A percentile compares a stretch with the other conserved stretches of the same genome.
phyloP scores from a whole-genome alignment of 768 basidiomycete species.

The Kockovaella imperatae region DNA sequence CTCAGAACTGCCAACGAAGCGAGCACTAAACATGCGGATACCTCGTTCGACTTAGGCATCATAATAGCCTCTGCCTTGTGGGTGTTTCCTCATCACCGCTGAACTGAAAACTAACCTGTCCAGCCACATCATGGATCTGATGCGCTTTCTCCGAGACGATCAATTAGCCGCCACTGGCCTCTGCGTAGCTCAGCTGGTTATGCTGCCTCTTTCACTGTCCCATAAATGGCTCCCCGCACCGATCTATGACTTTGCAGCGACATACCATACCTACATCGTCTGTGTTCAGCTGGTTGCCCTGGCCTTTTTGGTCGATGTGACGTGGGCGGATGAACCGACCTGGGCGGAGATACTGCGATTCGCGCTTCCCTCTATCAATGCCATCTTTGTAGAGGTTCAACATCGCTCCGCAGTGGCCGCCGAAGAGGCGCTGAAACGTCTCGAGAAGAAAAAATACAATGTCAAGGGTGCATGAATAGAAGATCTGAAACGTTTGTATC shows the following conservation, averaged over 20 bases:
- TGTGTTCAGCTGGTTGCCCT: slow-evolving; percentile 15
- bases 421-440: slow-evolving; percentile 9
- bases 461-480: slow-evolving; percentile 20
- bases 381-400: slow-evolving; percentile 20
- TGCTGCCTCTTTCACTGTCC: slow-evolving; percentile 31
- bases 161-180: slow-evolving; percentile 6
- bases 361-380: slow-evolving; percentile 19
- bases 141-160: slow-evolving; percentile 4
- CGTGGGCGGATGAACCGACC: too few species aligned
- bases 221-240: slow-evolving; percentile 8
- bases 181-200: slow-evolving; percentile 10
- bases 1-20: slow-evolving; percentile 13
- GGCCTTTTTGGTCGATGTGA: too few species aligned
- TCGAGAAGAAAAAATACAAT: slow-evolving; percentile 25
- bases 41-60: slow-evolving; percentile 22
- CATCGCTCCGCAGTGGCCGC: slow-evolving; percentile 15
- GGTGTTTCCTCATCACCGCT: slow-evolving; percentile 1
- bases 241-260: background rate
- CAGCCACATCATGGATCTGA: slow-evolving; percentile 15
- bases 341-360: slow-evolving; percentile 16
- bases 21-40: slow-evolving; percentile 18
- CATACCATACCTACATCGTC: slow-evolving; percentile 15
- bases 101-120: background rate
- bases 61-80: slow-evolving; percentile 17
- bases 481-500: background rate